Percentiles rank a stretch among this genome's conserved stretches.
phyloP scores from a whole-genome alignment of 2,329 filamentous ascomycete species.

The Zymoseptoria brevis region DNA sequence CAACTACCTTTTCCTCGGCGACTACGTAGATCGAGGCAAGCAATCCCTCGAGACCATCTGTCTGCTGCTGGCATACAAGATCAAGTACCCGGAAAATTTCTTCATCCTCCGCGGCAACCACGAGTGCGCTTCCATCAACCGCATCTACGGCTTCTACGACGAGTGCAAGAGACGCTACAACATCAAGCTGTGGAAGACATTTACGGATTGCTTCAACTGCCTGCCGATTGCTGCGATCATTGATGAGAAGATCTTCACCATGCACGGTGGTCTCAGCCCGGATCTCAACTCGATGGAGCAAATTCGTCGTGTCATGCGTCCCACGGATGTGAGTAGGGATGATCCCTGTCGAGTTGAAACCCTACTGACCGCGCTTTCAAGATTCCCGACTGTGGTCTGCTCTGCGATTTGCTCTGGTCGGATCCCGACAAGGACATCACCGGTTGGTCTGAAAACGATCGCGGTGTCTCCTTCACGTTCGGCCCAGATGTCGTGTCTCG shows the following conservation, averaged over 20 bases:
- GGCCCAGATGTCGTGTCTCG: slow-evolving; percentile 94
- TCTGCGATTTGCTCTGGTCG: slow-evolving; percentile 97
- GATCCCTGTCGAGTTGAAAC: background rate
- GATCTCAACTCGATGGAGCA: slow-evolving; percentile 99
- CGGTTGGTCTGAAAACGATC: slow-evolving; percentile 97
- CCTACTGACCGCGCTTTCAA: slow-evolving; percentile 34
- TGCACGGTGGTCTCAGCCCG: slow-evolving; percentile 95
- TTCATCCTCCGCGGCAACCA: slow-evolving; percentile 98
- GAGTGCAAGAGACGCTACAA: slow-evolving; percentile 99
- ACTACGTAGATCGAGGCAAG: slow-evolving; percentile 98
- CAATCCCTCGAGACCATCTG: slow-evolving; percentile 98
- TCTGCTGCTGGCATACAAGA: slow-evolving; percentile 94
- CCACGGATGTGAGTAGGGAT: slow-evolving; percentile 75
- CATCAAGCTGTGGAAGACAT: slow-evolving; percentile 99
- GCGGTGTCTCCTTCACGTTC: slow-evolving; percentile 97
- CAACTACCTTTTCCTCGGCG: slow-evolving; percentile 98
- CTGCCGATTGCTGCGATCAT: slow-evolving; percentile 97
- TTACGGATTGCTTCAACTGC: slow-evolving; percentile 99
- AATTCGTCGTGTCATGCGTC: slow-evolving; percentile 96
- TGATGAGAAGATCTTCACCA: slow-evolving; percentile 99
- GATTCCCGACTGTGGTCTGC: slow-evolving; percentile 95
- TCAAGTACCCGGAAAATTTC: slow-evolving; percentile 99
- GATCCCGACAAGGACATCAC: slow-evolving; percentile 99
- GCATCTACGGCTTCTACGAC: slow-evolving; percentile 99
- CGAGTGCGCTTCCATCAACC: slow-evolving; percentile 97